Evolutionary conservation across 495 filamentous ascomycete genomes (phyloP), one percentile per base, ranked within the genome.

Genomic region (Parachaetomium inaequale): DNA sequence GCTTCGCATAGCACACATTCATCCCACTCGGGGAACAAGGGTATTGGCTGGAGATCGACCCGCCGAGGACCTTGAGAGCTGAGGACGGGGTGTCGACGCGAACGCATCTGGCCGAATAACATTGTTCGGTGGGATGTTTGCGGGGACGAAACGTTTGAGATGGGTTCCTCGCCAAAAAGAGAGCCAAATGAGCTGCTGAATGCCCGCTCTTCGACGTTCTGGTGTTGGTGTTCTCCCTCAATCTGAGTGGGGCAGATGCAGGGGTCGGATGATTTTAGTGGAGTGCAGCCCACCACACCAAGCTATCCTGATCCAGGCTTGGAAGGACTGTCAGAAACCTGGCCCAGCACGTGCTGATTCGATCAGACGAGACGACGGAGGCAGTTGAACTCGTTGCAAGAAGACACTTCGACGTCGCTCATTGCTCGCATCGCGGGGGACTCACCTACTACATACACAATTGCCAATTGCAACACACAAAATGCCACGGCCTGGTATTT

Each of bases 1-100:
- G 62, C 62, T 63, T 36, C 54, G 47, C 40, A 34, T 26, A 23
- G 47, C 25, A 43, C 47, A 31, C 60, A 55, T 59, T 50, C 61
- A 49, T 54, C 47, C 63, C 59, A 26, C 43, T 46, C 40, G 8
- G 31, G 28, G n/a, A 15, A 28, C 4, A n/a, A 32, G 4, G 31
- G 31, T 17, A 57, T 32, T 57, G 52, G 52, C 25, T 45, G 15
- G 32, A 11, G 17, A 3, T 3, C 0, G 51, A 32, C 31, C 31
- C 31, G 11, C 19, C 23, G 51, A 54, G 51, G 15, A 54, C 51
- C 51, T 36, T 54, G 51, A 36, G 51, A 38, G 51, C 51, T 40
- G n/a, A n/a, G n/a, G n/a, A n/a, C 6, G 14, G 14, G 14, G 36
- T 15, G 17, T 40, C 36, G 36, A 15, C 36, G 14, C 14, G 36